Evolutionary conservation across 306 rosid species (phyloP).

Genomic region (Potentilla sterilis): DNA sequence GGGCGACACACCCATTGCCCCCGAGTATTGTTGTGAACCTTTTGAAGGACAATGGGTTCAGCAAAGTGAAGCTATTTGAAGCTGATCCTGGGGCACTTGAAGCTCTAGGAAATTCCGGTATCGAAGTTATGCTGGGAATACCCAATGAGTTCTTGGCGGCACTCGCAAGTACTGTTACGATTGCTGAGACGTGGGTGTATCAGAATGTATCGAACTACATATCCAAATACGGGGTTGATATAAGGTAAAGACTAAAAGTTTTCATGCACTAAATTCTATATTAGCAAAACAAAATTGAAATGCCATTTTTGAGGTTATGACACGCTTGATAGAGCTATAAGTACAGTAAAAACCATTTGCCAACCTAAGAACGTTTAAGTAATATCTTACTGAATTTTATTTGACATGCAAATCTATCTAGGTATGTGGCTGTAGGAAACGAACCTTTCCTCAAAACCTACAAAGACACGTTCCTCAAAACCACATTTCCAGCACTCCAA

Average conservation of each 20-base stretch:
- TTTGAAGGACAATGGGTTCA: conserved; percentile 78
- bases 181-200: conserved; percentile 74
- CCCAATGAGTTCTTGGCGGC: conserved; percentile 77
- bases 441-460: conserved; percentile 82
- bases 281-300: not conserved
- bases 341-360: not conserved
- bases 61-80: conserved; percentile 85
- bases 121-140: conserved; percentile 84
- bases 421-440: conserved; percentile 86
- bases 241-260: conserved; percentile 46
- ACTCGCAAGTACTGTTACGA: conserved; percentile 56
- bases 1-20: conserved; percentile 68
- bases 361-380: not conserved
- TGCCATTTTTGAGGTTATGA: not conserved
- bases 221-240: conserved; percentile 63
- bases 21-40: conserved; percentile 58
- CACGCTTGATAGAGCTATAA: too few species aligned
- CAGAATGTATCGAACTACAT: conserved; percentile 66
- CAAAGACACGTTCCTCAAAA: conserved; percentile 50
- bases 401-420: conserved; percentile 12
- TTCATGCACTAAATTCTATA: not conserved
- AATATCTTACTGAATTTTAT: not conserved
- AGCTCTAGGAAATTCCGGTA: conserved; percentile 78
- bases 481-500: conserved; percentile 81
- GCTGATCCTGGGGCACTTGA: conserved; percentile 69